These are phyloP conservation scores for Przewalskia tangutica DNA, from an alignment of 257 asterid species.

Conservation along the genomic window DNA sequence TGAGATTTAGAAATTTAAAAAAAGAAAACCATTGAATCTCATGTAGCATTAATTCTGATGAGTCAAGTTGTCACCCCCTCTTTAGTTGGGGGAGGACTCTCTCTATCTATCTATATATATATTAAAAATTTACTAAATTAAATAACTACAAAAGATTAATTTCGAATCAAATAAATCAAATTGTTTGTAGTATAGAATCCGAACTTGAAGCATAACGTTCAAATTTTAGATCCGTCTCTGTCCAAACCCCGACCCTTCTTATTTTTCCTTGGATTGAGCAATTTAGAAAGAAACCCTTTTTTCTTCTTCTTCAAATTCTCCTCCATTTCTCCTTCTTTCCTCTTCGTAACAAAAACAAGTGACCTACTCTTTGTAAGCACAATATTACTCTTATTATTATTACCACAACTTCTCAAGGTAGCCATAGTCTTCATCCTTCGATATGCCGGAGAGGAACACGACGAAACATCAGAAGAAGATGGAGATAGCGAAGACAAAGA, in stretches of 20 bases:
- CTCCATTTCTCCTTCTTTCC: constrained; percentile 10
- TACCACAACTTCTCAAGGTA: neutral
- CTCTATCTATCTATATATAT: neutral
- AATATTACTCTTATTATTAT: neutral
- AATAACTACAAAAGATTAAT: neutral
- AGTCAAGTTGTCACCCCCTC: neutral
- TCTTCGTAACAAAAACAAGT: constrained; percentile 23
- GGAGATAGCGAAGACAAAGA: constrained; percentile 41
- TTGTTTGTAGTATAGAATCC: neutral
- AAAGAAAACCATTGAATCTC: neutral
- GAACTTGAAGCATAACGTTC: neutral
- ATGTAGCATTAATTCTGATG: neutral
- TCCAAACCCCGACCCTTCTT: constrained; percentile 11
- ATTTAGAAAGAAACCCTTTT: constrained; percentile 58
- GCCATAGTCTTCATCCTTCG: neutral
- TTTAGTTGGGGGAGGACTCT: neutral
- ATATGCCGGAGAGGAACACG: constrained; percentile 39
- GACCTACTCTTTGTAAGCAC: constrained; percentile 55
- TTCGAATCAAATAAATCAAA: neutral
- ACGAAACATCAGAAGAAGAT: constrained; percentile 41
- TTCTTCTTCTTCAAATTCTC: constrained; percentile 23
- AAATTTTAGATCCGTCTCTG: fast-evolving
- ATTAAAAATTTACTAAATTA: neutral
- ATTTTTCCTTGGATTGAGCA: constrained; percentile 25
- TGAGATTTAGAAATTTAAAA: neutral